Percentiles rank a stretch among this genome's conserved stretches.
phyloP scores from a whole-genome alignment of 805 yeast species.

The Cyberlindnera lachancei region DNA sequence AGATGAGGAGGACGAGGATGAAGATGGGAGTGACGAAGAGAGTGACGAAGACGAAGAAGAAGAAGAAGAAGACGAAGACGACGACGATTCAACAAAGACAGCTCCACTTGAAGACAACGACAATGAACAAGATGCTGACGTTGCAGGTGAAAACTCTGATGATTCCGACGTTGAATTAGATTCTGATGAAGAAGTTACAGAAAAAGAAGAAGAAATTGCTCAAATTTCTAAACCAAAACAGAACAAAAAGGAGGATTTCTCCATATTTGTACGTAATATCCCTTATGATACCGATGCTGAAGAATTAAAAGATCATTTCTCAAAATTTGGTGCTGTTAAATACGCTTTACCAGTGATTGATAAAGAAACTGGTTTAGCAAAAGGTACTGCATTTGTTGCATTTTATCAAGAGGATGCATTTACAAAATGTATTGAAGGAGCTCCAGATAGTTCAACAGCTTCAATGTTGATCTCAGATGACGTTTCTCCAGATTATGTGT shows the following conservation, averaged over 20 bases:
- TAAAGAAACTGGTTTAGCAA: slow-evolving; percentile 75
- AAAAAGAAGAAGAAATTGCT: slow-evolving; percentile 24
- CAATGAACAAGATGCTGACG: slow-evolving; percentile 22
- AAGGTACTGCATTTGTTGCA: slow-evolving; percentile 94
- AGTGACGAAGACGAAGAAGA: slow-evolving; percentile 27
- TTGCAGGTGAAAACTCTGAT: slow-evolving; percentile 22
- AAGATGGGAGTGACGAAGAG: slow-evolving; percentile 29
- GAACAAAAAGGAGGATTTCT: slow-evolving; percentile 61
- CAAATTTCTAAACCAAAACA: slow-evolving; percentile 29
- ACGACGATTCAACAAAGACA: slow-evolving; percentile 15
- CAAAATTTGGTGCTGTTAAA: slow-evolving; percentile 75
- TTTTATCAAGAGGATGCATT: slow-evolving; percentile 58
- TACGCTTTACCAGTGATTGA: slow-evolving; percentile 94
- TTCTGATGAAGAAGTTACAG: slow-evolving; percentile 27
- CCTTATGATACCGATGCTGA: slow-evolving; percentile 93
- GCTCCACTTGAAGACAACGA: slow-evolving; percentile 16
- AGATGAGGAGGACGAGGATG: slow-evolving; percentile 33
- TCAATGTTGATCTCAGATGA: slow-evolving; percentile 86
- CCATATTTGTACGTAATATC: slow-evolving; percentile 83
- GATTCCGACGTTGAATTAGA: slow-evolving; percentile 24
- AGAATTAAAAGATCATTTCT: slow-evolving; percentile 66
- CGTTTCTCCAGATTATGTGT: slow-evolving; percentile 81
- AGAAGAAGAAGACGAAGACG: slow-evolving; percentile 23
- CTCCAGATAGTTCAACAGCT: slow-evolving; percentile 62
- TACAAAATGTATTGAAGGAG: slow-evolving; percentile 61